phyloP scores from a whole-genome alignment of 129 eudicot species.

The Helianthus annuus region HanXRQr2.0-SUNRISE NC_035433.2:30797913-30798412 shows the following conservation, averaged over 20 bases:
- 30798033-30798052: slow-evolving; percentile 75
- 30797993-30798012: slow-evolving; percentile 71
- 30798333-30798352: too few relatives aligned
- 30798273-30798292: too few relatives aligned
- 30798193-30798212: neutral
- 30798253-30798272: too few relatives aligned
- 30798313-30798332: too few relatives aligned
- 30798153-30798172: neutral
- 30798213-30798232: neutral
- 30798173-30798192: neutral
- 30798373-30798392: too few relatives aligned
- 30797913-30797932: too few relatives aligned
- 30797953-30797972: neutral
- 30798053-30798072: slow-evolving; percentile 80
- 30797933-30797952: too few relatives aligned
- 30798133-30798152: neutral
- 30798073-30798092: slow-evolving; percentile 33
- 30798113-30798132: too few relatives aligned
- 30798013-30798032: slow-evolving; percentile 65
- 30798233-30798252: neutral
- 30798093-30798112: too few relatives aligned
- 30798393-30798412: too few relatives aligned
- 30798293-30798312: too few relatives aligned
- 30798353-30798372: too few relatives aligned
- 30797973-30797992: slow-evolving; percentile 6